Evolutionary conservation across 441 rosid species (phyloP).

Genomic region (Euphorbia celastroides): DNA sequence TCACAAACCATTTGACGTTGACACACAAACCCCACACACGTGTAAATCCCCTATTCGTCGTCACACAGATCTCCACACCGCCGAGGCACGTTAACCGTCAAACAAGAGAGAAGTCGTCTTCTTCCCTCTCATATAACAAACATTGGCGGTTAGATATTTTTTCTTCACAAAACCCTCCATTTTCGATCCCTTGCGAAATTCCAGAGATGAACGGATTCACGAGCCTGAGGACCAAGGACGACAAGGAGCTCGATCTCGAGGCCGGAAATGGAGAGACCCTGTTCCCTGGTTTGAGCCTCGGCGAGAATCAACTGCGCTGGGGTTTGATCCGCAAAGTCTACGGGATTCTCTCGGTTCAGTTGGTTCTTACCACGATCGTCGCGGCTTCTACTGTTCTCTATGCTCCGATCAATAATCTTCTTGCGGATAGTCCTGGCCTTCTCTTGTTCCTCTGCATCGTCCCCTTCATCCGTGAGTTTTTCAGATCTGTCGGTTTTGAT

Average conservation of each 20-base stretch:
- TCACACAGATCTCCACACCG: too few species aligned
- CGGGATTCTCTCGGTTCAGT: slow-evolving; percentile 72
- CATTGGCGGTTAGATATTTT: too few species aligned
- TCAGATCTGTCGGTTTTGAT: background rate
- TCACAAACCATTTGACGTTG: too few species aligned
- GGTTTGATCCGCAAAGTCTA: slow-evolving; percentile 86
- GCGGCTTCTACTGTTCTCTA: slow-evolving; percentile 60
- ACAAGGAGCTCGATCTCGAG: slow-evolving; percentile 34
- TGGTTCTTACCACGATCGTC: slow-evolving; percentile 69
- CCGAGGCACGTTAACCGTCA: too few species aligned
- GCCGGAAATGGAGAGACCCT: slow-evolving; percentile 60
- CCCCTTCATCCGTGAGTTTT: slow-evolving; percentile 61
- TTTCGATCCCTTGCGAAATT: background rate
- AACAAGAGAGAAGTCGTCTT: too few species aligned
- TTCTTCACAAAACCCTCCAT: background rate
- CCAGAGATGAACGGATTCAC: slow-evolving; percentile 15
- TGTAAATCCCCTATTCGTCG: too few species aligned
- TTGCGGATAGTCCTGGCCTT: slow-evolving; percentile 62
- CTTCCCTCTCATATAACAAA: too few species aligned
- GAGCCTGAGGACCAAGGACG: slow-evolving; percentile 13
- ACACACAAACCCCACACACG: too few species aligned
- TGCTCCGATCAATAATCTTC: slow-evolving; percentile 63
- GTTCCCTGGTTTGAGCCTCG: slow-evolving; percentile 68
- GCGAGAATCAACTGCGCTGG: slow-evolving; percentile 90
- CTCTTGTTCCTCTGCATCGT: slow-evolving; percentile 63